phyloP scores from a whole-genome alignment of 805 yeast species.

The Pichia sporocuriosa region DNA sequence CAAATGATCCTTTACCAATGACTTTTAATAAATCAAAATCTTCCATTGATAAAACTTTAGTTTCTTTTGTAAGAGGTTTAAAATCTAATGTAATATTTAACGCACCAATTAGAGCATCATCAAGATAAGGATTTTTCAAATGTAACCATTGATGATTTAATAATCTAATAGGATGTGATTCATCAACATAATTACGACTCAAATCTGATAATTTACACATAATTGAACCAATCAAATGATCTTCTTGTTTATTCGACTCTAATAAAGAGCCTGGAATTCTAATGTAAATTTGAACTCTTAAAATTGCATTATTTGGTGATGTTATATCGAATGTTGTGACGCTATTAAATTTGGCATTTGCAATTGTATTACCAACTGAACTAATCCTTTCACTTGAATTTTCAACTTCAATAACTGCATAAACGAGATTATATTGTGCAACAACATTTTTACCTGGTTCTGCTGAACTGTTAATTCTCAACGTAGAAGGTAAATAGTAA shows the following conservation, averaged over 20 bases:
- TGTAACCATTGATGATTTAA: constrained; percentile 57
- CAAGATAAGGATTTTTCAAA: constrained; percentile 29
- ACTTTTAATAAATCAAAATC: constrained; percentile 92
- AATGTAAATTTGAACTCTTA: constrained; percentile 73
- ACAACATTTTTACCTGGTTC: constrained; percentile 56
- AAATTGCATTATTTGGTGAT: constrained; percentile 35
- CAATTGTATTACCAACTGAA: constrained; percentile 76
- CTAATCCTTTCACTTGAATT: constrained; percentile 87
- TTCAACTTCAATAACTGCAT: constrained; percentile 88
- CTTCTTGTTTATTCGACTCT: constrained; percentile 40
- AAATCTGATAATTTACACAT: constrained; percentile 43
- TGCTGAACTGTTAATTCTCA: constrained; percentile 22
- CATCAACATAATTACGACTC: constrained; percentile 11
- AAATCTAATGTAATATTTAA: constrained; percentile 36
- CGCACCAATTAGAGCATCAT: constrained; percentile 26
- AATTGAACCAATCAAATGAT: constrained; percentile 69
- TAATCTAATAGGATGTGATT: constrained; percentile 43
- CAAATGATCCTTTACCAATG: constrained; percentile 96
- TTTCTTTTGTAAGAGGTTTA: constrained; percentile 29
- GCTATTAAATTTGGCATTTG: constrained; percentile 76
- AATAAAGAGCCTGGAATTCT: constrained; percentile 63
- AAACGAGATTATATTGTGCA: constrained; percentile 45
- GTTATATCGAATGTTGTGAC: constrained; percentile 88
- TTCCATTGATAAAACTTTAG: constrained; percentile 67
- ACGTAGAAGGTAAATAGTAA: constrained; percentile 39